Percentiles rank a stretch among this genome's conserved stretches.
phyloP scores from a whole-genome alignment of 768 basidiomycete genomes.

The Mycena latifolia region DNA sequence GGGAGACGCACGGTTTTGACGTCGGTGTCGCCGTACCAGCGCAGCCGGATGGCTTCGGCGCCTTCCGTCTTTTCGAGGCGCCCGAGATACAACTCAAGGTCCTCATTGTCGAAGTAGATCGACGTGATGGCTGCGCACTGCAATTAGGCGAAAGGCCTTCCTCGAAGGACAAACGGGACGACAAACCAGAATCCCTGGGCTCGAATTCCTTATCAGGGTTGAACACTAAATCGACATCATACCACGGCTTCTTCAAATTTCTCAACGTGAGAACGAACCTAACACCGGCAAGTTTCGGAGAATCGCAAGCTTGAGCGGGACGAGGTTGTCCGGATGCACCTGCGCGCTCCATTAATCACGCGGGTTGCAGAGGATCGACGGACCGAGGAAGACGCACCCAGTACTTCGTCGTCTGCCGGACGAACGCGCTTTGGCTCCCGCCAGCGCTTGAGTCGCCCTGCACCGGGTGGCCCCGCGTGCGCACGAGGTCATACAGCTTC shows the following conservation, averaged over 20 bases:
- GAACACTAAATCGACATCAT: constrained; percentile 71
- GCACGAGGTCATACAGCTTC: constrained; percentile 93
- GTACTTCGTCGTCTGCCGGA: constrained; percentile 99
- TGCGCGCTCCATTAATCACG: constrained; percentile 31
- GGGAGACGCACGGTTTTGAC: constrained; percentile 74
- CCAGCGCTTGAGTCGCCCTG: constrained; percentile 95
- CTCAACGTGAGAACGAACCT: constrained; percentile 58
- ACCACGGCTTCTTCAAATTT: neutral
- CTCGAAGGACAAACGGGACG: neutral
- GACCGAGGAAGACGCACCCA: constrained; percentile 85
- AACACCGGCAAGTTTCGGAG: constrained; percentile 93
- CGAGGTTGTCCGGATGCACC: constrained; percentile 95
- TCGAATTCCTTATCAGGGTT: constrained; percentile 95
- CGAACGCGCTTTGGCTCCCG: constrained; percentile 95
- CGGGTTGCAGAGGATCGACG: neutral
- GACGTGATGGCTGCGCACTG: constrained; percentile 85
- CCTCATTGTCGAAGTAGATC: constrained; percentile 97
- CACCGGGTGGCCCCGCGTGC: constrained; percentile 94
- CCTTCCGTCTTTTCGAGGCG: constrained; percentile 99
- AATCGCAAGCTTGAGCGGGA: constrained; percentile 94
- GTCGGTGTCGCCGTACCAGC: constrained; percentile 96
- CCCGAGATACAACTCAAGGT: constrained; percentile 95
- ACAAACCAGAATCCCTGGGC: constrained; percentile 78
- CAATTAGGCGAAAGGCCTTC: neutral
- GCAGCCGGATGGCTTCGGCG: constrained; percentile 94